phyloP scores from a whole-genome alignment of 306 rosid genomes.

The Leucaena leucocephala region DNA sequence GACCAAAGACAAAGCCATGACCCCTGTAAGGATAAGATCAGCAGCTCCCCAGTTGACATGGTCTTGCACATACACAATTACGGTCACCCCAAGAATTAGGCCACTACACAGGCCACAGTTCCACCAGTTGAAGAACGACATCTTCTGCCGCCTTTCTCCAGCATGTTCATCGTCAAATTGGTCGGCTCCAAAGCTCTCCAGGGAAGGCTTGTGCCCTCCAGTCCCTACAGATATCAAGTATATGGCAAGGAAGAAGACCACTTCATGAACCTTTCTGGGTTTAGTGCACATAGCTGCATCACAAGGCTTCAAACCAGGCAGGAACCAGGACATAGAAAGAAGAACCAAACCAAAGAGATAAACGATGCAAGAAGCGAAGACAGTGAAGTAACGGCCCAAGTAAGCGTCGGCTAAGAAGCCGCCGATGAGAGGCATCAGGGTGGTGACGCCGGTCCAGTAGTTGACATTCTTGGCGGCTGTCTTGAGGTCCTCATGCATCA shows the following conservation, averaged over 20 bases:
- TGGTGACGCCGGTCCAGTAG: slow-evolving; percentile 90
- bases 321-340: slow-evolving; percentile 70
- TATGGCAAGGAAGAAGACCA: too few relatives aligned
- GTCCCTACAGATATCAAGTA: too few relatives aligned
- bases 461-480: slow-evolving; percentile 87
- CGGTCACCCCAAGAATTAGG: slow-evolving; percentile 73
- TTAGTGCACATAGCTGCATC: slow-evolving; percentile 30
- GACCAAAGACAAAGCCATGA: slow-evolving; percentile 68
- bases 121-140: slow-evolving; percentile 99
- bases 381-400: slow-evolving; percentile 83
- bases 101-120: slow-evolving; percentile 79
- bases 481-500: slow-evolving; percentile 75
- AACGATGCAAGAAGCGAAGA: slow-evolving; percentile 58
- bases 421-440: slow-evolving; percentile 82
- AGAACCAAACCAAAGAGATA: slow-evolving; percentile 83
- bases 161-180: slow-evolving; percentile 19
- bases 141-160: slow-evolving; percentile 67
- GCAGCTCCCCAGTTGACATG: slow-evolving; percentile 78
- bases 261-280: too few relatives aligned
- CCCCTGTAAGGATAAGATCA: slow-evolving; percentile 61
- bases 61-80: slow-evolving; percentile 82
- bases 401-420: slow-evolving; percentile 95
- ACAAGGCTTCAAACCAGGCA: slow-evolving; percentile 69
- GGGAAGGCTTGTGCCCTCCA: too few relatives aligned
- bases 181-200: too few relatives aligned